Percentiles rank a stretch among this genome's conserved stretches.
Conservation (phyloP, 108 stramenopile species). For the Parmales sp. region DNA sequence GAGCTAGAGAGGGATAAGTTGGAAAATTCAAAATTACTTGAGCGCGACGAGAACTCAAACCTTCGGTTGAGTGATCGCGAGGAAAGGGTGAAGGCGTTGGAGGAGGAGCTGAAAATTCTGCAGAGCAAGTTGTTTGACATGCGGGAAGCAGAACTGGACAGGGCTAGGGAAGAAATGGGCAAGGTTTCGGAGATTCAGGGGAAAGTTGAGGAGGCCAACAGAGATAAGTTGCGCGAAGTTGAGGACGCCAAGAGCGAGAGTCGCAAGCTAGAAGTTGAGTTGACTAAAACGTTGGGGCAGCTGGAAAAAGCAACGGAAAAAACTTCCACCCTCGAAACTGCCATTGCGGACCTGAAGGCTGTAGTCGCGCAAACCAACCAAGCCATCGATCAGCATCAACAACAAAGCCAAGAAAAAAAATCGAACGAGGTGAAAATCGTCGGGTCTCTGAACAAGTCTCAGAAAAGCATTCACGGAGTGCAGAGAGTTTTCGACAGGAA, state of each 20-base stretch:
- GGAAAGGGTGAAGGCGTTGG: background rate
- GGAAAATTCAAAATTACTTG: too few relatives aligned
- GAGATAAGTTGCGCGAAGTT: background rate
- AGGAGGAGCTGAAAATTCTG: background rate
- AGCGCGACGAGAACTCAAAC: too few relatives aligned
- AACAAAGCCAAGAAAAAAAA: too few relatives aligned
- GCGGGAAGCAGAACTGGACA: background rate
- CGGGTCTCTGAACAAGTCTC: too few relatives aligned
- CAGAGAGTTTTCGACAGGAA: conserved; percentile 2
- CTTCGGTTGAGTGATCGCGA: background rate
- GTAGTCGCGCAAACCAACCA: too few relatives aligned
- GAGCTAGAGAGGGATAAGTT: too few relatives aligned
- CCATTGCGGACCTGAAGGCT: too few relatives aligned
- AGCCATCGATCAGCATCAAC: too few relatives aligned
- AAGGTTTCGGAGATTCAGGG: background rate
- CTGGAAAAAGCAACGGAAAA: background rate
- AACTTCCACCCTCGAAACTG: too few relatives aligned
- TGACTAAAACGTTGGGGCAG: background rate
- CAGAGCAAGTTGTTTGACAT: background rate
- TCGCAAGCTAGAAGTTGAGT: background rate
- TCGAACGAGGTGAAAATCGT: too few relatives aligned
- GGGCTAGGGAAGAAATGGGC: background rate
- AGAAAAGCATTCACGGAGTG: background rate
- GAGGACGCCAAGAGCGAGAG: background rate
- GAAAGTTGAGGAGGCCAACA: background rate